Base-by-base conservation (phyloP, 306 rosid species). In the Fragaria iinumae region DNA sequence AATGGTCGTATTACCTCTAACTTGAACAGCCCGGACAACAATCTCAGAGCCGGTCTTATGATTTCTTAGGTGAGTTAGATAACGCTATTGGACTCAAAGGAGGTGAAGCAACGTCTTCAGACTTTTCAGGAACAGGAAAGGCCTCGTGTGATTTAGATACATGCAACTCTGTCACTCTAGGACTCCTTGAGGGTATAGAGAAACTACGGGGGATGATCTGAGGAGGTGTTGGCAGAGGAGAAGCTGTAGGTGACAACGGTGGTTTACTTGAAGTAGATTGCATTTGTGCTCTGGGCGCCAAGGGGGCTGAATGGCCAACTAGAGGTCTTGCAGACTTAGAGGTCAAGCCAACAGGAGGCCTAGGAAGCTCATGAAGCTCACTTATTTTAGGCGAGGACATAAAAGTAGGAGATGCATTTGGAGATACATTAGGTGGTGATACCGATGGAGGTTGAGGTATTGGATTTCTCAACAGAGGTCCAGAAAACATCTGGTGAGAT, bases 311-410 rank as follows among this genome's bases (percentile, higher is more conserved):
- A 91, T 91, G 87, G 66, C 93, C 97, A 70, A 81, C 77, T 67
- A 70, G 48, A 68, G 86, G 79, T 84, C 89, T 90, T 43, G 97
- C 49, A 41, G 90, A 86, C 81, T 77, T 90, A 63, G 87, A 77
- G 18, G 83, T 74, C 75, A 82, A 87, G 84, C 83, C 79, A 76
- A 79, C 69, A 29, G 98, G 99, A 78, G 99, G 98, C 84, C 93
- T 86, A 1, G 99, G 99, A 82, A 96, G 97, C 83, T 92, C 99
- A 70, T 96, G 98, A 85, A 96, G 98, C 89, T 96, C 99, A 49
- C 95, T 92, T 77, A 96, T 96, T 80, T 87, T 89, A 67, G 98
- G 98, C 0, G 99, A 86, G 68, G 99, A 90, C 73, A 73, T 34
- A 73, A 89, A 80, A 63, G 96, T 88, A 66, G 97, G 97, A 32